A percentile compares a stretch with the other conserved stretches of the same genome.
Conservation (phyloP, 2,329 filamentous ascomycete species). For the Diaporthe vaccinii region DNA sequence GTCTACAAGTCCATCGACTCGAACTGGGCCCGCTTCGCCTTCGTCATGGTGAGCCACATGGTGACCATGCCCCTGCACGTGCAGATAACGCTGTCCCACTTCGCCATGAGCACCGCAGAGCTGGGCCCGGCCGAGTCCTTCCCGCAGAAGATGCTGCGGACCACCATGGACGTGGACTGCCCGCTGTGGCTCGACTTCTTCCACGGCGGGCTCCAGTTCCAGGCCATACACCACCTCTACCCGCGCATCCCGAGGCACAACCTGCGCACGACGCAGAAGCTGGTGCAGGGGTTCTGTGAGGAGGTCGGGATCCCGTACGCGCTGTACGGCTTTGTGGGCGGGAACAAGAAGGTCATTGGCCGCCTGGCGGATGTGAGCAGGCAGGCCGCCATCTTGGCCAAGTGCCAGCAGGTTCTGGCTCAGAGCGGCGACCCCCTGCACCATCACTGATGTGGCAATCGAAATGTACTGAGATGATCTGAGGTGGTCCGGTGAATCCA, state of each 20-base stretch:
- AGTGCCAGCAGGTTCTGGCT: conserved; percentile 73
- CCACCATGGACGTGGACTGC: conserved; percentile 94
- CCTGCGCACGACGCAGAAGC: conserved; percentile 78
- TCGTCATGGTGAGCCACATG: conserved; percentile 84
- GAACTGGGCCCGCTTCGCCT: conserved; percentile 77
- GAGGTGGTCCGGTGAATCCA: background rate
- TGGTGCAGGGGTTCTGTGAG: conserved; percentile 85
- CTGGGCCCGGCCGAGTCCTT: conserved; percentile 88
- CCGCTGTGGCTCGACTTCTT: conserved; percentile 90
- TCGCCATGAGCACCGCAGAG: conserved; percentile 92
- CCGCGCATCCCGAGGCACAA: conserved; percentile 89
- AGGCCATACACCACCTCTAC: conserved; percentile 89
- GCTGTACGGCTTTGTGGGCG: conserved; percentile 85
- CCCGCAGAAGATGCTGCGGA: conserved; percentile 90
- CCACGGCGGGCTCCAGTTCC: conserved; percentile 90
- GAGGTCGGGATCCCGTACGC: conserved; percentile 89
- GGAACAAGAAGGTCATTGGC: conserved; percentile 85
- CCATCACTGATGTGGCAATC: conserved; percentile 34
- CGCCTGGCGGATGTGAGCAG: conserved; percentile 82
- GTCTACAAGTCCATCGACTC: conserved; percentile 80
- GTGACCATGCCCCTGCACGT: conserved; percentile 86
- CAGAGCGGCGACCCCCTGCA: conserved; percentile 48
- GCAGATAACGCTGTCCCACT: conserved; percentile 92
- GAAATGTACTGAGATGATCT: background rate
- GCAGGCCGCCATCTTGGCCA: conserved; percentile 82